Evolutionary conservation across 768 basidiomycete genomes (phyloP), one percentile per base, ranked within the genome.

Genomic region (Terana coerulea): DNA sequence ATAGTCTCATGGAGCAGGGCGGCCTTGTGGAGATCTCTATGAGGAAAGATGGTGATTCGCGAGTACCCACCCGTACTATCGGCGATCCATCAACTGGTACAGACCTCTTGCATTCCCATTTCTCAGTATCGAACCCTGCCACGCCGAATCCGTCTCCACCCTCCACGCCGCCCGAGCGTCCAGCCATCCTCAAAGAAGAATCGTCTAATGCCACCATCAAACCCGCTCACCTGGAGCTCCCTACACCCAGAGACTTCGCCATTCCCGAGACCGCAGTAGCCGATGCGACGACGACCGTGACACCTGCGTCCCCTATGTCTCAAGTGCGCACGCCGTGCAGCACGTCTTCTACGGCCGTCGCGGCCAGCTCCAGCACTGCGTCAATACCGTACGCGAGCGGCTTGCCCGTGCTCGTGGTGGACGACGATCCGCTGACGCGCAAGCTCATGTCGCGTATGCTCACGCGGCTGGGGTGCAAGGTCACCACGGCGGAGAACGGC

Each of bases 401-500:
- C 7, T 63, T 91, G 58, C 74, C 75, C 12, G 88, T 88, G 40
- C 73, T 91, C 17, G 88, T 92, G 3, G 91, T 92, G 0, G 91
- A 92, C 59, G 89, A 94, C 61, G 92, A 95, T 65, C 67, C 75
- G 10, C 66, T 93, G 48, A 93, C 92, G 46, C 78, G 91, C 45
- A 83, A 78, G 45, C 70, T 94, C 53, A 92, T 94, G 91, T 78
- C 75, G 53, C 77, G 90, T 21, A 79, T 91, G 66, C 72, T 94
- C 36, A 78, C 79, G n/a, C 75, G 90, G 30, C 72, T 93, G 1
- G 90, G 91, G 1, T 92, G 90, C 65, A 66, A 67, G 26, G 90
- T 93, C n/a, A 72, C 79, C 12, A 82, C 81, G 15, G 91, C 92
- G 10, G 88, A 93, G 70, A 91, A 95, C 61, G 92, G 92, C 5